phyloP scores from a whole-genome alignment of 345 rosid species.

The Physaria fendleri region DNA sequence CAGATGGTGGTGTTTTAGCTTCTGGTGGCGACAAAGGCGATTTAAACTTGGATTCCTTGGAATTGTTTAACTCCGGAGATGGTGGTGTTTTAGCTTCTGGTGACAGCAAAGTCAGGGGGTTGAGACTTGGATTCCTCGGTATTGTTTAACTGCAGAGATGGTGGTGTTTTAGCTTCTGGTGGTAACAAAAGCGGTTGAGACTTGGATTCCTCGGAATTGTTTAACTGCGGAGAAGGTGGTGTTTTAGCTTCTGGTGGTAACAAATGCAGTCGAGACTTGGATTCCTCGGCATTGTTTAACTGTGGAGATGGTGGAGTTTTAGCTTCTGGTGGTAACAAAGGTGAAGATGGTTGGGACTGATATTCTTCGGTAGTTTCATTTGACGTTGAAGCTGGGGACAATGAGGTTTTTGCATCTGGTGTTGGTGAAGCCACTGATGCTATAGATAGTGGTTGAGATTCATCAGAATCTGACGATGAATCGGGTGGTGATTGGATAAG shows the following conservation, averaged over 20 bases:
- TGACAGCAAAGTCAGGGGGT: not conserved
- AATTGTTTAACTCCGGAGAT: not conserved
- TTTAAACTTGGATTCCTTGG: no score
- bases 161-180: not conserved
- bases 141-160: not conserved
- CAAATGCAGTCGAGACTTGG: no score
- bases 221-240: not conserved
- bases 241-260: not conserved
- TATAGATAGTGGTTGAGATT: not conserved
- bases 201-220: not conserved
- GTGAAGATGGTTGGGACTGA: slow-evolving; percentile 1
- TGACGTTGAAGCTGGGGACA: not conserved
- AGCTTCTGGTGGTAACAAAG: not conserved
- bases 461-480: not conserved
- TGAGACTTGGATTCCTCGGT: not conserved
- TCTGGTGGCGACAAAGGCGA: not conserved
- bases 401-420: not conserved
- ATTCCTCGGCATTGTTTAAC: no score
- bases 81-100: not conserved
- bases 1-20: not conserved
- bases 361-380: not conserved
- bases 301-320: not conserved
- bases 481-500: not conserved
- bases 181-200: not conserved
- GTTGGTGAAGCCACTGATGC: not conserved